These are phyloP conservation scores for Diospyros lotus DNA, from an alignment of 148 eudicot genomes.

Conservation along the genomic window DNA sequence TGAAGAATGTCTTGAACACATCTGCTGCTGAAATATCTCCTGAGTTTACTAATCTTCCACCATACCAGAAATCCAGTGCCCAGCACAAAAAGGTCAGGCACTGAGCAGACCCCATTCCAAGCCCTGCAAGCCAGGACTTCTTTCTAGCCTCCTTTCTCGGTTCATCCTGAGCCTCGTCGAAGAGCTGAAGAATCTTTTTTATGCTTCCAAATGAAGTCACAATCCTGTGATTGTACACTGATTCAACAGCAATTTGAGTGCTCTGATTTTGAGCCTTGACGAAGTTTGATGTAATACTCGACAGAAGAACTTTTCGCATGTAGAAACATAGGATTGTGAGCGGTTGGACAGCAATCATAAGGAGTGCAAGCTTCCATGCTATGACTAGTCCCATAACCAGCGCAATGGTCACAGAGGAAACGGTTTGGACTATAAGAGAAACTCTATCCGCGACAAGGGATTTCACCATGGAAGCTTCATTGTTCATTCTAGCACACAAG, in stretches of 20 bases:
- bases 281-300: conserved; percentile 51
- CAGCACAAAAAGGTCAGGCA: conserved; percentile 80
- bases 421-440: conserved; percentile 66
- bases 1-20: conserved; percentile 86
- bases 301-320: conserved; percentile 63
- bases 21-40: conserved; percentile 84
- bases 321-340: conserved; percentile 80
- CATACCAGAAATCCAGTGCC: conserved; percentile 97
- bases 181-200: conserved; percentile 54
- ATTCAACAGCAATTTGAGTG: conserved; percentile 86
- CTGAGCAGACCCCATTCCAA: conserved; percentile 87
- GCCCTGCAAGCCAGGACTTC: conserved; percentile 83
- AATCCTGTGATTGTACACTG: conserved; percentile 79
- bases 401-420: conserved; percentile 62
- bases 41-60: conserved; percentile 65
- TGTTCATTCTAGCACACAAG: conserved; percentile 62
- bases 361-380: conserved; percentile 94
- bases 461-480: conserved; percentile 77
- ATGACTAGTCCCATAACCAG: conserved; percentile 64
- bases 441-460: conserved; percentile 79
- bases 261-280: conserved; percentile 67
- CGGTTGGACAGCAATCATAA: conserved; percentile 91
- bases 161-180: conserved; percentile 79
- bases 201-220: conserved; percentile 73
- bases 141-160: conserved; percentile 66